Base-by-base conservation (phyloP, 208 protist genomes). In the Angomonas deanei region DNA sequence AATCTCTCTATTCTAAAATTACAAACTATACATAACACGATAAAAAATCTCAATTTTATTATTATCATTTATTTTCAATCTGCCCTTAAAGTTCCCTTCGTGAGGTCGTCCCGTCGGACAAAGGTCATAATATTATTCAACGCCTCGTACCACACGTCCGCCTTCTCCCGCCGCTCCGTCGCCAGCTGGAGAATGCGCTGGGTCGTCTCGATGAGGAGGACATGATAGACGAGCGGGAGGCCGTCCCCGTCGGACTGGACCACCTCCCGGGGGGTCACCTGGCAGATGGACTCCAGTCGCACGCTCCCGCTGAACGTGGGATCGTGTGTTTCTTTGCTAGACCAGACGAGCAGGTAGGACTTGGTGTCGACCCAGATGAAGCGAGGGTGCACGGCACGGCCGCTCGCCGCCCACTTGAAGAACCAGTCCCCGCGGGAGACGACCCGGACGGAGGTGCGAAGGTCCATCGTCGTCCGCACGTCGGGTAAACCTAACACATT, bases 341-440 rank as follows among this genome's bases (percentile, higher is more conserved):
- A 78, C 84, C 88, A 94, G 23, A 88, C 76, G 1, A 94, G 72
- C 10, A 91, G 64, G 65, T 91, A 84, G 64, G 72, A 90, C 66
- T 81, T 70, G 31, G 67, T 70, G 61, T 91, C 88, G 0, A 92
- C 54, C 85, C 88, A 94, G 27, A 94, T 72, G 78, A 82, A 94
- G 30, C 88, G 74, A 39, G 70, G 75, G 23, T 73, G 70, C 42
- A 85, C 80, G 15, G 36, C 63, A n/a, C 61, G 57, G 27, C 79
- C 81, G 26, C 74, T 77, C 11, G 56, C 32, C 27, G 61, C 73
- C 84, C 84, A 93, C 73, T 93, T 93, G 79, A 85, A 91, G 64
- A 91, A 94, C 81, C 84, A 94, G 52, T 94, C 88, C 10, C 88
- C 88, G 3, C 61, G 58, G 27, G 56, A 68, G 57, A 94, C 72